Evolutionary conservation across 805 yeast genomes (phyloP).

Genomic region (Wickerhamiella azyma): DNA sequence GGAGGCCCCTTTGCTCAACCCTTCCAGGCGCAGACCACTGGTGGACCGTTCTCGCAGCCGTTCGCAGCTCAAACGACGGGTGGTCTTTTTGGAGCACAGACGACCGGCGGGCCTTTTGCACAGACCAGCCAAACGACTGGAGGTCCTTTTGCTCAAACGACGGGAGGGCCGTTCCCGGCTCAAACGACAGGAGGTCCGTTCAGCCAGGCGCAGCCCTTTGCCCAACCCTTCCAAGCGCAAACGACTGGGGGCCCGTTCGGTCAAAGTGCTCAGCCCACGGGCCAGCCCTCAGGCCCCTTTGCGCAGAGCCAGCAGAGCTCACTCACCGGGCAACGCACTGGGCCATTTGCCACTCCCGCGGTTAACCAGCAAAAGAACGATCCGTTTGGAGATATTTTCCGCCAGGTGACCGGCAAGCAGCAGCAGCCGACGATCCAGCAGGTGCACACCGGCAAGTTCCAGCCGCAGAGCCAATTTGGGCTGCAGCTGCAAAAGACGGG

Average conservation of each 20-base stretch:
- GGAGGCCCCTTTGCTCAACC: constrained; percentile 9
- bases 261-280: constrained; percentile 3
- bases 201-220: constrained; percentile 23
- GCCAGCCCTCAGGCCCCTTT: background rate
- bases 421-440: constrained; percentile 1
- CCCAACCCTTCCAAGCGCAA: constrained; percentile 12
- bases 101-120: too few species aligned
- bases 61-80: too few species aligned
- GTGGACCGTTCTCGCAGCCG: constrained; percentile 1
- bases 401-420: constrained; percentile 5
- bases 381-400: constrained; percentile 11
- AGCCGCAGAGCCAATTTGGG: constrained; percentile 6
- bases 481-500: constrained; percentile 2
- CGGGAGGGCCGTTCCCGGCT: constrained; percentile 12
- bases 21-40: constrained; percentile 11
- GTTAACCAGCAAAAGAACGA: constrained; percentile 11
- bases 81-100: too few species aligned
- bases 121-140: constrained; percentile 9
- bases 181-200: constrained; percentile 11
- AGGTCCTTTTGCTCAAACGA: constrained; percentile 22
- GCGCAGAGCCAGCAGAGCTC: background rate
- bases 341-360: constrained; percentile 2
- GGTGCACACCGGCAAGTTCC: constrained; percentile 3
- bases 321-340: too few species aligned
- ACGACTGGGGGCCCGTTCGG: constrained; percentile 9